Evolutionary conservation across 163 green algal species (phyloP), one percentile per base, ranked within the genome.

Genomic region (Prototheca cutis): DNA sequence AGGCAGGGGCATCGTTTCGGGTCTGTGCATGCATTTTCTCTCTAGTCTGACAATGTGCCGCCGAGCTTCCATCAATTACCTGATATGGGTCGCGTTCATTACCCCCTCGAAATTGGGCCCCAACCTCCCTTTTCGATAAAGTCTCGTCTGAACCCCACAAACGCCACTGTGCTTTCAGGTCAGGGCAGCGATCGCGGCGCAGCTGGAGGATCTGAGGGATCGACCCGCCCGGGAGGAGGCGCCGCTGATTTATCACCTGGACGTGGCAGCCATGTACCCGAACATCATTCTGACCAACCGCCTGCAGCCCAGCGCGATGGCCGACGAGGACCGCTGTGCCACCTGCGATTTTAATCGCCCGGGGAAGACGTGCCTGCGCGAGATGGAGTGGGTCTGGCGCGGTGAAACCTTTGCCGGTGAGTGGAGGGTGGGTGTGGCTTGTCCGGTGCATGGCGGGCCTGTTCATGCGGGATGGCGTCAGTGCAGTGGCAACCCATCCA

Each of bases 281-380:
- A 98, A 98, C 81, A 98, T 98, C 82, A 98, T 98, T 73, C 86
- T 98, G 52, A 98, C 92, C 59, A 98, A 98, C 77, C 77, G 65
- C 51, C 69, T 85, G 60, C 85, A 98, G 74, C 91, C 91, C n/a
- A 75, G 78, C 6, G 83, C 87, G 33, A 90, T 96, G 29, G 89
- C 96, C 45, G 94, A 68, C 3, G 90, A 96, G 42, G 56, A 98
- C 70, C 80, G 94, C 63, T 98, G 92, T 72, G 91, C 91, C 6
- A 88, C 92, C 3, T 99, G 92, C 73, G 87, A 90, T 72, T 99
- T 95, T 78, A 99, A 99, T 74, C 77, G 70, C 7, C 89, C 90
- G 4, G 87, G 81, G 57, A 97, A 97, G 77, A 95, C 68, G 1
- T 99, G 92, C 80, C 77, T 96, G 69, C 79, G 90, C 21, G 40